Conservation (phyloP, 441 rosid genomes). For the Corymbia citriodora region DNA sequence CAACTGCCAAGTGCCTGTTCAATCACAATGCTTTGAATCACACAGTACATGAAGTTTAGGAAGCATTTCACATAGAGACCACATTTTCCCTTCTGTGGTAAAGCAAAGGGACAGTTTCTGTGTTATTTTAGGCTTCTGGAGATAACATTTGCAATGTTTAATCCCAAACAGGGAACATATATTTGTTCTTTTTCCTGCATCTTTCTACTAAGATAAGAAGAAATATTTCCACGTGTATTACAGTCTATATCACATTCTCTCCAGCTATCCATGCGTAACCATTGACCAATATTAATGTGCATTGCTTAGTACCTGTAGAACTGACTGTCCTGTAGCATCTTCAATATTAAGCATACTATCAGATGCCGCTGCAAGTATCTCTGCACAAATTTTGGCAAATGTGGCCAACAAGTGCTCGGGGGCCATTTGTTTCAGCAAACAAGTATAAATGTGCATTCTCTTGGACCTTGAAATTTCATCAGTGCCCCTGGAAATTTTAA, state of each 20-base stretch:
- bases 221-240: background rate
- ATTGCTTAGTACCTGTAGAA: slow-evolving; percentile 59
- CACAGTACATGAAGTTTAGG: background rate
- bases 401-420: slow-evolving; percentile 95
- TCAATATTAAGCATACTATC: slow-evolving; percentile 83
- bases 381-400: slow-evolving; percentile 90
- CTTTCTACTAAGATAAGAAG: background rate
- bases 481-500: slow-evolving; percentile 52
- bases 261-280: background rate
- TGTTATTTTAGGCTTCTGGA: background rate
- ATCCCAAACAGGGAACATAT: background rate
- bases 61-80: background rate
- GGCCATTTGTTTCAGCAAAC: slow-evolving; percentile 93
- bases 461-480: slow-evolving; percentile 73
- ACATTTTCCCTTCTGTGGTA: background rate
- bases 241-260: background rate
- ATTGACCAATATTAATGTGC: background rate
- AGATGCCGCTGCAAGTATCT: slow-evolving; percentile 91
- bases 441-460: slow-evolving; percentile 76
- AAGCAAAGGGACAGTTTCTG: background rate
- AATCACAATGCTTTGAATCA: background rate
- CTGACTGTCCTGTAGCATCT: slow-evolving; percentile 72
- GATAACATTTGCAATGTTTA: background rate
- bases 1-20: background rate
- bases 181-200: background rate